Evolutionary conservation across 1,284 basidiomycete species (phyloP), one percentile per base, ranked within the genome.

Genomic region (Phaffia rhodozyma): DNA sequence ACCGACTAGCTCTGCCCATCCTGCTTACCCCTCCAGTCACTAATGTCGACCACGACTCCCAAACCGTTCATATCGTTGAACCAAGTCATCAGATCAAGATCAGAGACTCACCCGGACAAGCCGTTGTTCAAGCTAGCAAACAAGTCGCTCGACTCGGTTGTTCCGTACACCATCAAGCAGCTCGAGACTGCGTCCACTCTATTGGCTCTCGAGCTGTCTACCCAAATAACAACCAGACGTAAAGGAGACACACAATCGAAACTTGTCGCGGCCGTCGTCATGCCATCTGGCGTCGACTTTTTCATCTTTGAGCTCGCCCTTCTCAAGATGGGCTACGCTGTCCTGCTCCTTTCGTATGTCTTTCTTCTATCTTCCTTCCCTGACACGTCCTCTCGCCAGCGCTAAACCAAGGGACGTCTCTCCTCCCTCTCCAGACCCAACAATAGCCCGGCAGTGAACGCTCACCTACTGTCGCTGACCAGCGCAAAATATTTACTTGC

Each of bases 391-490:
- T 53, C 50, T 30, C 49, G 30, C 23, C 2, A 20, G 48, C 30
- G 21, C 2, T 29, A 32, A 55, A 5, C 16, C n/a, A n/a, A n/a
- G n/a, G n/a, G 27, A 25, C 23, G 3, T 29, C 16, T 13, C 27
- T 59, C 18, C 21, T 3, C 18, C 57, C 32, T 5, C 25, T 49
- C 23, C 58, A 59, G 56, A 34, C 48, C 80, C 53, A 83, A 84
- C 73, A 84, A 84, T 71, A 81, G 80, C 0, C 75, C 80, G 0
- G 74, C 81, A 0, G 82, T 83, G 4, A 77, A 83, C 34, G 80
- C 81, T 0, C 82, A 84, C 69, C 74, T 85, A 54, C 75, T 79
- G 69, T 76, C 78, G 49, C 69, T 76, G n/a, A 84, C 82, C 1
- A 72, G 77, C 13, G 72, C 79, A 0, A 72, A 74, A 0, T 77